These are phyloP conservation scores for Saccharomyces hybrid DNA, from an alignment of 1,139 yeast genomes.

Conservation along the genomic window DNA sequence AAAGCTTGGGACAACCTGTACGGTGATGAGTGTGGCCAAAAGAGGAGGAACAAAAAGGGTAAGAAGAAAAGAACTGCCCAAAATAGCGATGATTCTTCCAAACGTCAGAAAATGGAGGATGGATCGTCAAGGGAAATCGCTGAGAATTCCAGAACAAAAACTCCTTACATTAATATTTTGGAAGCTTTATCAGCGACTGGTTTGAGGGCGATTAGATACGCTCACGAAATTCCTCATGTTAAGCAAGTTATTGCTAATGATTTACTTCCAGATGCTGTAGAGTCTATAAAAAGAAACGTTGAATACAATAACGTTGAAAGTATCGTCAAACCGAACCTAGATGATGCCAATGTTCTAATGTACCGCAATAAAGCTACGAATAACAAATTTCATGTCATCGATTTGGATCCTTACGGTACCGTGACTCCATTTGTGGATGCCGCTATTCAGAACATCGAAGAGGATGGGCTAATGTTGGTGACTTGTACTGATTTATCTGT, in stretches of 20 bases:
- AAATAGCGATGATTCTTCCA: conserved; percentile 16
- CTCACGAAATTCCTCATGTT: conserved; percentile 75
- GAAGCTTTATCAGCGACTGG: conserved; percentile 98
- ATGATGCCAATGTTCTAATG: conserved; percentile 87
- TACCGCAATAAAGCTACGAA: conserved; percentile 38
- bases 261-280: conserved; percentile 78
- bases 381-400: conserved; percentile 69
- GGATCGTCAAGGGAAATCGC: conserved; percentile 8
- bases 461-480: conserved; percentile 76
- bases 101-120: conserved; percentile 21
- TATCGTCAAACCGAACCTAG: conserved; percentile 58
- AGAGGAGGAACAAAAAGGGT: conserved; percentile 30
- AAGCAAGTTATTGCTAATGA: conserved; percentile 80
- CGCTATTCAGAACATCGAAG: conserved; percentile 72
- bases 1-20: conserved; percentile 73
- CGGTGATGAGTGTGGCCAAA: conserved; percentile 30
- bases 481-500: conserved; percentile 97
- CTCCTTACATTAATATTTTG: conserved; percentile 53
- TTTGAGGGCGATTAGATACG: conserved; percentile 84
- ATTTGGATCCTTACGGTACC: conserved; percentile 94
- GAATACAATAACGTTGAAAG: conserved; percentile 51
- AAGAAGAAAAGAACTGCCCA: conserved; percentile 17
- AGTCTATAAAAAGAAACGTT: conserved; percentile 65
- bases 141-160: conserved; percentile 7
- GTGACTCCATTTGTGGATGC: conserved; percentile 93